Evolutionary conservation across 2,329 filamentous ascomycete species (phyloP).

Genomic region (Achaetomium macrosporum): DNA sequence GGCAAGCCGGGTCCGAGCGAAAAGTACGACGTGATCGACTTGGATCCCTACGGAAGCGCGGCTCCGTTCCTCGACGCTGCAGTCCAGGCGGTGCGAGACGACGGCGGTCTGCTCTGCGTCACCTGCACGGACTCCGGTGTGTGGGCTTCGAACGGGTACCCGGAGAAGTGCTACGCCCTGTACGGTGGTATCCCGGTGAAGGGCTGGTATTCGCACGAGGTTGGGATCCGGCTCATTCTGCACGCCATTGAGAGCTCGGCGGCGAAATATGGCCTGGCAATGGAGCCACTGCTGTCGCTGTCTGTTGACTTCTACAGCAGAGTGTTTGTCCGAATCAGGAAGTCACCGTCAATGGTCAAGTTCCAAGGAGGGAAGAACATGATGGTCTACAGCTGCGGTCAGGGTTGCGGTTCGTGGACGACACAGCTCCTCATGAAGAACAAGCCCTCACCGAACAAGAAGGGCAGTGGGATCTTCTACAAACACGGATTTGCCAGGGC

Average conservation of each 20-base stretch:
- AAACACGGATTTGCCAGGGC: constrained; percentile 72
- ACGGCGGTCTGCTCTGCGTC: constrained; percentile 86
- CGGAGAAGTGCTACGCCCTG: constrained; percentile 88
- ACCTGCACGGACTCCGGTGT: constrained; percentile 96
- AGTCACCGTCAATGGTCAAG: constrained; percentile 80
- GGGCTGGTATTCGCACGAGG: constrained; percentile 81
- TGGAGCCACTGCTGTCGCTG: constrained; percentile 85
- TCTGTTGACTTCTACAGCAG: constrained; percentile 95
- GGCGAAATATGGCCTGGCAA: constrained; percentile 76
- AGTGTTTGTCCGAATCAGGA: constrained; percentile 76
- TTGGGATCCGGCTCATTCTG: constrained; percentile 77
- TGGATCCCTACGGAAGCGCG: constrained; percentile 93
- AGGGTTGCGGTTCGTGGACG: constrained; percentile 86
- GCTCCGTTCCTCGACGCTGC: constrained; percentile 89
- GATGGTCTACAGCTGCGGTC: constrained; percentile 85
- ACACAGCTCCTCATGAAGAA: constrained; percentile 73
- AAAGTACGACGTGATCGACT: constrained; percentile 87
- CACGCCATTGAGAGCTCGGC: constrained; percentile 75
- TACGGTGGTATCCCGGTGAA: constrained; percentile 89
- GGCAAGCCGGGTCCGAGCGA: constrained; percentile 37
- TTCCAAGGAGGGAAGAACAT: constrained; percentile 87
- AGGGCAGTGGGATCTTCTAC: constrained; percentile 62
- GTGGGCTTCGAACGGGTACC: constrained; percentile 89
- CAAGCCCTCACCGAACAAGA: constrained; percentile 62
- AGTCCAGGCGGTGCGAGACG: constrained; percentile 72